A percentile compares a stretch with the other conserved stretches of the same genome.
These are phyloP conservation scores for Lipomyces spencermartinsiae DNA, from an alignment of 805 yeast species.

Conservation along the genomic window DNA sequence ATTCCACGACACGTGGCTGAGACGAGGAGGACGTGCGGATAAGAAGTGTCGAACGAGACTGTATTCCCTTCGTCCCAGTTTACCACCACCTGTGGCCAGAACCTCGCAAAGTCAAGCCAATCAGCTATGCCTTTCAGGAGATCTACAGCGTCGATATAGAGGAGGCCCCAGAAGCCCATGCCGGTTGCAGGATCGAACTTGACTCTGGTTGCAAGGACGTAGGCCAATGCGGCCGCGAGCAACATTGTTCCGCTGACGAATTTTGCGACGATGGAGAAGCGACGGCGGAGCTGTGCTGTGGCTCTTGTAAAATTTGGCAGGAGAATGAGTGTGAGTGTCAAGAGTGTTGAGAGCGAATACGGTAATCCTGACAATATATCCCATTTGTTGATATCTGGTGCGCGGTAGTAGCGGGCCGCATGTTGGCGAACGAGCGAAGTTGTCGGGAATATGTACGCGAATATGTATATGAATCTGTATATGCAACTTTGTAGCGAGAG, in stretches of 20 bases:
- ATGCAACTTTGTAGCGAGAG: constrained; percentile 7
- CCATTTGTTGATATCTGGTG: constrained; percentile 6
- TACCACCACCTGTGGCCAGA: constrained; percentile 30
- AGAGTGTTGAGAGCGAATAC: neutral
- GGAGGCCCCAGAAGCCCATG: constrained; percentile 28
- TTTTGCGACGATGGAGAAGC: constrained; percentile 21
- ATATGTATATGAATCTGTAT: constrained; percentile 9
- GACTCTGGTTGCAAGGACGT: constrained; percentile 15
- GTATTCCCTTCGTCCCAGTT: constrained; percentile 27
- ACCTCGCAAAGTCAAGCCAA: constrained; percentile 8
- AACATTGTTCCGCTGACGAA: neutral
- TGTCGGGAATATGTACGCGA: constrained; percentile 19
- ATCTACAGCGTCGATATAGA: constrained; percentile 32
- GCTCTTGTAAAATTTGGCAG: neutral
- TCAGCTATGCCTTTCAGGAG: constrained; percentile 23
- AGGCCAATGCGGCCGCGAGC: neutral
- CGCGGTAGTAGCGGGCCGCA: constrained; percentile 13
- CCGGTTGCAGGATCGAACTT: constrained; percentile 18
- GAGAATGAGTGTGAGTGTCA: neutral
- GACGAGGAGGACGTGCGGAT: neutral
- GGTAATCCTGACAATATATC: neutral
- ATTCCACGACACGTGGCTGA: neutral
- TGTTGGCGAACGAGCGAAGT: neutral
- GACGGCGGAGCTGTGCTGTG: neutral
- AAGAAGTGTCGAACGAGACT: constrained; percentile 13